These are phyloP conservation scores for Cornus controversa DNA, from an alignment of 148 eudicot species.

Conservation along the genomic window DNA sequence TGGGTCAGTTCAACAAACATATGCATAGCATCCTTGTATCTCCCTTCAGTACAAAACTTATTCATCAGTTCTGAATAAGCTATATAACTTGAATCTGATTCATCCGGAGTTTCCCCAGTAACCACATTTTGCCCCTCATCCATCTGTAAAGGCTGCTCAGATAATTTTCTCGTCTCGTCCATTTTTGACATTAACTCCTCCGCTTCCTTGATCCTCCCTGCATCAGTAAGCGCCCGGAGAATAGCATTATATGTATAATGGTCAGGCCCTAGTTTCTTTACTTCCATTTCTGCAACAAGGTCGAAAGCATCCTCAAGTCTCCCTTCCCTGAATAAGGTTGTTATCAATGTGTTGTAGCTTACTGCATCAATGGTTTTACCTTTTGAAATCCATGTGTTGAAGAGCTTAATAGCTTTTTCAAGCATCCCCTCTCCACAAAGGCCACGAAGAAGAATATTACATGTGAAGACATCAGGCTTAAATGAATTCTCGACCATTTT, in stretches of 20 bases:
- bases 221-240: slow-evolving; percentile 49
- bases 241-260: slow-evolving; percentile 58
- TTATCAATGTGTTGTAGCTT: slow-evolving; percentile 70
- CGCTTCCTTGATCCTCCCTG: slow-evolving; percentile 59
- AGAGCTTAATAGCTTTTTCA: slow-evolving; percentile 72
- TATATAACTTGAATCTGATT: slow-evolving; percentile 33
- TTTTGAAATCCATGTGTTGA: slow-evolving; percentile 60
- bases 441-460: slow-evolving; percentile 80
- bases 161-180: slow-evolving; percentile 28
- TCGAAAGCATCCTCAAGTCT: slow-evolving; percentile 63
- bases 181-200: slow-evolving; percentile 49
- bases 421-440: slow-evolving; percentile 79
- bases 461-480: slow-evolving; percentile 69
- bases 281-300: slow-evolving; percentile 63
- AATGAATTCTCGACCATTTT: slow-evolving; percentile 69
- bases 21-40: slow-evolving; percentile 73
- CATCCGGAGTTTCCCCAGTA: slow-evolving; percentile 19
- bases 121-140: slow-evolving; percentile 26
- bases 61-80: slow-evolving; percentile 53
- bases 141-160: slow-evolving; percentile 14
- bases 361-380: slow-evolving; percentile 72
- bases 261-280: slow-evolving; percentile 64
- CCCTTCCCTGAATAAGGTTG: slow-evolving; percentile 65
- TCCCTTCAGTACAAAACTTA: slow-evolving; percentile 51
- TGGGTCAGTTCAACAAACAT: slow-evolving; percentile 42